A percentile compares a stretch with the other conserved stretches of the same genome.
phyloP scores from a whole-genome alignment of 1,284 basidiomycete species.

The Xanthoconium separans region DNA sequence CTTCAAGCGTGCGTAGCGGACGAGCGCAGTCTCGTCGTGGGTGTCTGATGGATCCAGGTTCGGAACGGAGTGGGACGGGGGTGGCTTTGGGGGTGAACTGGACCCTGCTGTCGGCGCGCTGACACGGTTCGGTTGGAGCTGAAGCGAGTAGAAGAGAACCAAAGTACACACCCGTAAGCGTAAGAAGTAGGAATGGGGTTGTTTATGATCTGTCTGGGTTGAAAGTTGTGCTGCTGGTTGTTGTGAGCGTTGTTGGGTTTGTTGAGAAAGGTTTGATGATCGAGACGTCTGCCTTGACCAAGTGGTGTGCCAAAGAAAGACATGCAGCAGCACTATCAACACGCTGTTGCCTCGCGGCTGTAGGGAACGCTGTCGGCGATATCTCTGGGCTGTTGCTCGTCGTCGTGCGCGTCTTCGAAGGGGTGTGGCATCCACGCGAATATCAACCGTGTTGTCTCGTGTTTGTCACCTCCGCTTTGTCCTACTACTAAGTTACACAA shows the following conservation, averaged over 20 bases:
- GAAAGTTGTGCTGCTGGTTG: conserved; percentile 32
- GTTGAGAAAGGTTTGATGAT: conserved; percentile 73
- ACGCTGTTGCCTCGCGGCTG: conserved; percentile 20
- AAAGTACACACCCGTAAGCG: conserved; percentile 58
- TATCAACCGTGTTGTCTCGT: conserved; percentile 26
- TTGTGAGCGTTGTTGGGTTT: conserved; percentile 38
- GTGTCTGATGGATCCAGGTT: conserved; percentile 35
- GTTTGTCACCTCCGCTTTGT: conserved; percentile 21
- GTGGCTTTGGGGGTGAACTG: conserved; percentile 58
- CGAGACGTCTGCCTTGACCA: conserved; percentile 79
- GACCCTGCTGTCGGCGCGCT: conserved; percentile 59
- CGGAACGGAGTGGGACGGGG: conserved; percentile 31
- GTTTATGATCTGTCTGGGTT: conserved; percentile 23
- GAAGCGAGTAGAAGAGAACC: too few species aligned
- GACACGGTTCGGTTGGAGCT: conserved; percentile 1
- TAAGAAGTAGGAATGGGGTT: conserved; percentile 54
- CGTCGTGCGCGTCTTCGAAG: conserved; percentile 11
- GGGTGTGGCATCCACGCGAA: neutral
- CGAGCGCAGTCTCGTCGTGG: conserved; percentile 45
- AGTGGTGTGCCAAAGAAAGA: conserved; percentile 80
- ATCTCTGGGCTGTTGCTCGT: conserved; percentile 11
- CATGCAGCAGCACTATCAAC: conserved; percentile 57
- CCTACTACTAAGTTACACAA: conserved; percentile 21
- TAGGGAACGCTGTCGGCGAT: neutral
- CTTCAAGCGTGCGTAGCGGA: conserved; percentile 51